A percentile compares a stretch with the other conserved stretches of the same genome.
phyloP scores from a whole-genome alignment of 305 asterid species.

The Solanum hybrid region DNA sequence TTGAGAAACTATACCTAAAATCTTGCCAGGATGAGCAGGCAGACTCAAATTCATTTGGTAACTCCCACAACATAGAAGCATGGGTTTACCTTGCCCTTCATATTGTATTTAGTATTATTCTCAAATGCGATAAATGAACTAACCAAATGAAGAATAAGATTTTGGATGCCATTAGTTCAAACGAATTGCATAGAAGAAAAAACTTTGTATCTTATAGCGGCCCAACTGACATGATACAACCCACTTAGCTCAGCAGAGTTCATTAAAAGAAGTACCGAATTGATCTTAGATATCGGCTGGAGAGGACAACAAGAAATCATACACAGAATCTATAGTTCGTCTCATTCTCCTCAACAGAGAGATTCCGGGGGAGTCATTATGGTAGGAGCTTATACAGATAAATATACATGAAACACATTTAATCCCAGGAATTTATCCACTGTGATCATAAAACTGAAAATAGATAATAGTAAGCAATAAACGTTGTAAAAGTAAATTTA shows the following conservation, averaged over 20 bases:
- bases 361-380: background rate
- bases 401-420: background rate
- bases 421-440: background rate
- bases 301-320: background rate
- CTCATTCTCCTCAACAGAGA: background rate
- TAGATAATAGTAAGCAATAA: background rate
- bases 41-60: background rate
- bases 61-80: background rate
- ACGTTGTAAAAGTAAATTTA: background rate
- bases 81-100: background rate
- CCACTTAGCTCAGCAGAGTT: background rate
- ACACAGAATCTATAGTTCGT: background rate
- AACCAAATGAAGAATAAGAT: background rate
- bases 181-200: background rate
- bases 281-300: background rate
- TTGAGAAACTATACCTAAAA: background rate
- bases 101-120: background rate
- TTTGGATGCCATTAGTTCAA: background rate
- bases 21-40: background rate
- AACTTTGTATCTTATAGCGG: background rate
- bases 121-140: background rate
- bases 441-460: background rate
- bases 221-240: slow-evolving; percentile 1
- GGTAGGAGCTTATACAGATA: background rate
- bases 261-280: background rate